Conservation (phyloP, 1,284 basidiomycete species). For the Tremellales sp. region DNA sequence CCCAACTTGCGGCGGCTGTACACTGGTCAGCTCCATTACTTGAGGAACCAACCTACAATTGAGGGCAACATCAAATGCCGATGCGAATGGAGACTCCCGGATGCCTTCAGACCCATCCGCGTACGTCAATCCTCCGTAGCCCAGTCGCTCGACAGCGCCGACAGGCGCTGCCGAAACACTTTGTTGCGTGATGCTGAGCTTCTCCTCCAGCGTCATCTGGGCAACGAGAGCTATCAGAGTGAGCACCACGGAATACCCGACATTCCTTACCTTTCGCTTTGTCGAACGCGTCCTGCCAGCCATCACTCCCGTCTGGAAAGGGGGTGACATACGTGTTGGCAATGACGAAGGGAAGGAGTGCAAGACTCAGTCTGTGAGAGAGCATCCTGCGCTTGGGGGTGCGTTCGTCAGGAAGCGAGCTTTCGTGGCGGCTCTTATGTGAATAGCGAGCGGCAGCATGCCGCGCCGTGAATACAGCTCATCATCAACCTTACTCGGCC, state of each 20-base stretch:
- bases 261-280: constrained; percentile 10
- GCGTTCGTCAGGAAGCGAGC: no score
- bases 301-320: constrained; percentile 5
- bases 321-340: constrained; percentile 6
- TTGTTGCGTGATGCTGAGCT: constrained; percentile 19
- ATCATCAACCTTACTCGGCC: no score
- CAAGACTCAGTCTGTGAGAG: no score
- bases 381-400: no score
- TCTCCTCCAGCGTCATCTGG: constrained; percentile 21
- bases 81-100: constrained; percentile 10
- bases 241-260: background rate
- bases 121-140: constrained; percentile 12
- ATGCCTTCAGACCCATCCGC: constrained; percentile 13
- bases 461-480: no score
- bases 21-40: background rate
- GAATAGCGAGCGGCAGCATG: no score
- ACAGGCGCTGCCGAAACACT: constrained; percentile 6
- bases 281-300: constrained; percentile 7
- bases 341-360: background rate
- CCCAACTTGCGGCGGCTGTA: constrained; percentile 5
- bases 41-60: constrained; percentile 11
- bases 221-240: constrained; percentile 10
- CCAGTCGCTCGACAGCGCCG: constrained; percentile 9
- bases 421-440: no score
- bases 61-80: constrained; percentile 6